Percentiles rank a stretch among this genome's conserved stretches.
These are phyloP conservation scores for Tulasnella sp. DNA, from an alignment of 768 basidiomycete species.

Conservation along the genomic window DNA sequence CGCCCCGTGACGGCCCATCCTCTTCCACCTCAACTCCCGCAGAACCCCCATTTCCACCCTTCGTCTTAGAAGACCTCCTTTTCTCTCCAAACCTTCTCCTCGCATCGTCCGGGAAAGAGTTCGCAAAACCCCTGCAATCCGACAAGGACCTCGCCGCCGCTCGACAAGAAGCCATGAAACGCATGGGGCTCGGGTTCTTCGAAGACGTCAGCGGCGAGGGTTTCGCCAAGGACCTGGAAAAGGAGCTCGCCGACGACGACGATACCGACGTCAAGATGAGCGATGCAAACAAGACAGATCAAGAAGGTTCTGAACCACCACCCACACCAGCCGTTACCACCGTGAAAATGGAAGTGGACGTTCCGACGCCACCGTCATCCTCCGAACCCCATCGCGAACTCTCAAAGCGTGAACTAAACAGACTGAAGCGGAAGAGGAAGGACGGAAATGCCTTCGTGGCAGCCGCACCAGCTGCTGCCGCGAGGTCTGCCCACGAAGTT, in stretches of 20 bases:
- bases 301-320: conserved; percentile 32
- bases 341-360: conserved; percentile 33
- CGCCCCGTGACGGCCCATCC: conserved; percentile 30
- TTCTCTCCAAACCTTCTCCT: conserved; percentile 71
- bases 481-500: conserved; percentile 26
- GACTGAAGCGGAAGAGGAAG: conserved; percentile 91
- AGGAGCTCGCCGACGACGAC: conserved; percentile 60
- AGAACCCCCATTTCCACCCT: conserved; percentile 46
- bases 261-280: conserved; percentile 37
- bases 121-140: conserved; percentile 59
- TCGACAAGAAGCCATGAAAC: conserved; percentile 79
- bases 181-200: conserved; percentile 80
- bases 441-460: conserved; percentile 73
- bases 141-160: conserved; percentile 78
- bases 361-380: conserved; percentile 7
- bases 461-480: conserved; percentile 29
- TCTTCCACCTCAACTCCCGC: conserved; percentile 28
- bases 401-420: conserved; percentile 87
- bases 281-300: conserved; percentile 17
- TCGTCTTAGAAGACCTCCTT: conserved; percentile 71
- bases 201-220: conserved; percentile 61
- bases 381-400: conserved; percentile 22
- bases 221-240: conserved; percentile 71
- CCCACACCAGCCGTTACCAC: not conserved
- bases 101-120: conserved; percentile 92